Evolutionary conservation across 2,329 filamentous ascomycete species (phyloP).

Genomic region (Fusarium sp.): DNA sequence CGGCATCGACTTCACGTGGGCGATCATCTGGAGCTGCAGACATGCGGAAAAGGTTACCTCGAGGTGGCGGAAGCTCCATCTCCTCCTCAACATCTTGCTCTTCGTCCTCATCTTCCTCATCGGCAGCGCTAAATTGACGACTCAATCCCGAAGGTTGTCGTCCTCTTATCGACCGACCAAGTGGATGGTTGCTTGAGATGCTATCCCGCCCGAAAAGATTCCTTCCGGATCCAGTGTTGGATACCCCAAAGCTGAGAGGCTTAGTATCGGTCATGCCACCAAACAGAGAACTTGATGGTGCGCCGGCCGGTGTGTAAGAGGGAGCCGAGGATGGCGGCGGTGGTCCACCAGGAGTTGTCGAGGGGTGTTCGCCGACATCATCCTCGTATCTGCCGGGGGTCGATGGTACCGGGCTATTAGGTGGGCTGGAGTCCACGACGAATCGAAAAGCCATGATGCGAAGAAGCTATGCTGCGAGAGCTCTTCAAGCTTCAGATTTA

Average conservation of each 20-base stretch:
- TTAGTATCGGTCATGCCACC: conserved; percentile 55
- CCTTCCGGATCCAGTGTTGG: conserved; percentile 44
- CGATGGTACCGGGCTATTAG: conserved; percentile 57
- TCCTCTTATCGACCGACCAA: conserved; percentile 61
- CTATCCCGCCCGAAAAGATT: conserved; percentile 54
- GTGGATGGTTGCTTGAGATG: conserved; percentile 53
- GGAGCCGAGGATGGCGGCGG: conserved; percentile 64
- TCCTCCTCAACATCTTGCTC: conserved; percentile 51
- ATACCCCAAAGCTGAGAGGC: conserved; percentile 54
- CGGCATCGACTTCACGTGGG: conserved; percentile 48
- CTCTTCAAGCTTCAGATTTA: conserved; percentile 27
- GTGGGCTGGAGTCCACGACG: conserved; percentile 58
- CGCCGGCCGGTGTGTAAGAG: conserved; percentile 67
- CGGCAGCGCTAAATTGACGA: conserved; percentile 50
- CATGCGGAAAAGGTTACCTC: conserved; percentile 50
- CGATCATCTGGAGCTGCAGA: conserved; percentile 31
- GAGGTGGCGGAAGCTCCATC: conserved; percentile 48
- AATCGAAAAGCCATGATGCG: conserved; percentile 56
- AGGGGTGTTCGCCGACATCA: conserved; percentile 57
- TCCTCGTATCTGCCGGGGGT: conserved; percentile 59
- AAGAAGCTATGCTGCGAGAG: conserved; percentile 29
- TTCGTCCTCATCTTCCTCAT: conserved; percentile 48
- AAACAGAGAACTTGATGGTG: conserved; percentile 67
- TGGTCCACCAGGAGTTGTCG: conserved; percentile 64
- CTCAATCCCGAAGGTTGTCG: conserved; percentile 64